Base-by-base conservation (phyloP, 1,284 basidiomycete species). In the Lentinus polychrous region DNA sequence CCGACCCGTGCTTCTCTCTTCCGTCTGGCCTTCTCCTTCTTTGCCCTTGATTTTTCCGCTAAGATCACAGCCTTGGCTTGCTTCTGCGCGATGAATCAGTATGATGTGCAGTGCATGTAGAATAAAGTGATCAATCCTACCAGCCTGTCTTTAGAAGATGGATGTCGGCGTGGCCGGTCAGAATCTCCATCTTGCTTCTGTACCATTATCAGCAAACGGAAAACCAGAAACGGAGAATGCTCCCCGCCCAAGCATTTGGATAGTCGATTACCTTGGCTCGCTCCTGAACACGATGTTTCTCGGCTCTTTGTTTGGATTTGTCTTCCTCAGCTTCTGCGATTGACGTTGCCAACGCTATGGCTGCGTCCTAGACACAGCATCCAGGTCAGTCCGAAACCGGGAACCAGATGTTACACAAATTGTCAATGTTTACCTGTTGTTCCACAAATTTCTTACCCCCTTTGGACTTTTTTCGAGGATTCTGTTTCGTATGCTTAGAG, bases 21-120 rank as follows among this genome's bases (percentile, higher is more conserved):
- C 34, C 48, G 44, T 43, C 59, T 62, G n/a, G 56, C 55, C 35
- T 63, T 65, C 22, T 60, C 63, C 36, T 58, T 58, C 50, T 64
- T 66, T 17, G 55, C 56, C 8, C 45, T 53, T 10, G 58, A 55
- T 18, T 52, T 57, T 33, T 60, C 55, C n/a, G 59, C 53, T n/a
- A 56, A 56, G 22, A 64, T 53, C 23, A 49, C 49, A 14, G 57
- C 57, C 41, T 61, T 66, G 31, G 57, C 57, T 48, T 60, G 50
- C 48, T 63, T 59, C 62, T 64, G 49, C 5, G 27, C 14, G 18
- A 32, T 12, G 27, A 15, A 46, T 18, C 15, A 42, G 20, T 20
- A 31, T 37, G 38, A 22, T 12, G 20, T 17, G 35, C 14, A 36
- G 27, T 14, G 38, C 35, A 42, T 11, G 23, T 17, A 11, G 14